A percentile compares a stretch with the other conserved stretches of the same genome.
Conservation (phyloP, 768 basidiomycete genomes). For the Psilocybe cyanescens region DNA sequence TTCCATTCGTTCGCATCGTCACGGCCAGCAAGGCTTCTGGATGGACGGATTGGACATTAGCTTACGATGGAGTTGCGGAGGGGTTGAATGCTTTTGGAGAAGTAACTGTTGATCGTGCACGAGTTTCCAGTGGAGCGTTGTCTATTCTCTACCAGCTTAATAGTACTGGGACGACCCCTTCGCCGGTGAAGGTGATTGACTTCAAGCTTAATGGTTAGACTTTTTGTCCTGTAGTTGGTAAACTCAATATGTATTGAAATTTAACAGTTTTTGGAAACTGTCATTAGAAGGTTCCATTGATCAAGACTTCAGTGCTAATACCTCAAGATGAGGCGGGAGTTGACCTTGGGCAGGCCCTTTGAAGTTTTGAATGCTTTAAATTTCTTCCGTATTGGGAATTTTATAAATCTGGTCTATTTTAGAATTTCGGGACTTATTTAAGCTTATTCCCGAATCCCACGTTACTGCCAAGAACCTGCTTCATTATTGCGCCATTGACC, state of each 20-base stretch:
- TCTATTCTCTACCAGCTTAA: constrained; percentile 47
- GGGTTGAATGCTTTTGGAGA: constrained; percentile 50
- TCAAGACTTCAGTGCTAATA: no score
- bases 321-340: no score
- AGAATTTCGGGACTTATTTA: not conserved
- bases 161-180: constrained; percentile 45
- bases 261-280: not conserved
- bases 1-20: constrained; percentile 46
- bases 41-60: constrained; percentile 51
- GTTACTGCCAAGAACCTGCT: not conserved
- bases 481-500: constrained; percentile 14
- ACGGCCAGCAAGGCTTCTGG: constrained; percentile 47
- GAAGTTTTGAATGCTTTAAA: not conserved
- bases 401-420: constrained; percentile 7
- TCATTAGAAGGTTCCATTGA: no score
- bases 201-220: constrained; percentile 40
- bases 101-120: constrained; percentile 46
- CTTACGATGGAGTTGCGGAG: constrained; percentile 41
- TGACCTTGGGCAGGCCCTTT: not conserved
- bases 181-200: constrained; percentile 43
- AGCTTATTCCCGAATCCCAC: constrained; percentile 1
- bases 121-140: constrained; percentile 39
- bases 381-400: constrained; percentile 1
- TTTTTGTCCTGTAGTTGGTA: not conserved
- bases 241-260: not conserved